A percentile compares a stretch with the other conserved stretches of the same genome.
Evolutionary conservation across 352 stramenopile species (phyloP).

Genomic region (Phytopythium litorale): DNA sequence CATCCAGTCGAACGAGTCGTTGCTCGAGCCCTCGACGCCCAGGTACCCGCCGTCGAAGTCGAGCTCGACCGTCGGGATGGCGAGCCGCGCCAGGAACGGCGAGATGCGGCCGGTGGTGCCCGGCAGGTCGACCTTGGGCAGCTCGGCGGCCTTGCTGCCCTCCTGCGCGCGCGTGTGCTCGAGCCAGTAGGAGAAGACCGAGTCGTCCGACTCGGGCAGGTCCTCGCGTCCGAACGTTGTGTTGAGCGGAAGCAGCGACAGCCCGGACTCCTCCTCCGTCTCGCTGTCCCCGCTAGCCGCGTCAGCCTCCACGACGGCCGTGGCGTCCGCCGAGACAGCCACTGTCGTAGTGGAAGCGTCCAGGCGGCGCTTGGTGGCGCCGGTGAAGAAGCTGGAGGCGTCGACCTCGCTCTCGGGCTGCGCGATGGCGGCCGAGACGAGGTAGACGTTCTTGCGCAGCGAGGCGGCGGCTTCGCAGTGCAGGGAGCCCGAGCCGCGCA

Average conservation of each 20-base stretch:
- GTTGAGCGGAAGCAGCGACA: constrained; percentile 44
- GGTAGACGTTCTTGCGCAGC: constrained; percentile 72
- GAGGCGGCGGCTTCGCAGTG: constrained; percentile 66
- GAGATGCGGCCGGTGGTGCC: constrained; percentile 50
- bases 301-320: not conserved
- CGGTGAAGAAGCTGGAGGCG: constrained; percentile 46
- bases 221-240: constrained; percentile 63
- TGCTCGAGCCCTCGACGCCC: constrained; percentile 48
- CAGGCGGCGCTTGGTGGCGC: not conserved
- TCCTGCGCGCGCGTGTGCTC: constrained; percentile 34
- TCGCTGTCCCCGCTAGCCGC: not conserved
- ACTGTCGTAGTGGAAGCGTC: not conserved
- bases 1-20: constrained; percentile 74
- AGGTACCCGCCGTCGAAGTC: constrained; percentile 68
- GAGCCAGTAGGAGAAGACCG: constrained; percentile 74
- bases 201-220: constrained; percentile 52
- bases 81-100: constrained; percentile 63
- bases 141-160: constrained; percentile 19
- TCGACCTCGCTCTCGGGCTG: constrained; percentile 55
- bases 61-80: constrained; percentile 73
- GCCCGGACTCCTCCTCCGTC: not conserved
- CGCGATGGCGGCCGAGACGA: constrained; percentile 61
- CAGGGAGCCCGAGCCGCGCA: constrained; percentile 57
- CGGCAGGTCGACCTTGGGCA: constrained; percentile 50
- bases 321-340: not conserved